Base-by-base conservation (phyloP, 1,284 basidiomycete species). In the Rhodotorula sp. region DNA sequence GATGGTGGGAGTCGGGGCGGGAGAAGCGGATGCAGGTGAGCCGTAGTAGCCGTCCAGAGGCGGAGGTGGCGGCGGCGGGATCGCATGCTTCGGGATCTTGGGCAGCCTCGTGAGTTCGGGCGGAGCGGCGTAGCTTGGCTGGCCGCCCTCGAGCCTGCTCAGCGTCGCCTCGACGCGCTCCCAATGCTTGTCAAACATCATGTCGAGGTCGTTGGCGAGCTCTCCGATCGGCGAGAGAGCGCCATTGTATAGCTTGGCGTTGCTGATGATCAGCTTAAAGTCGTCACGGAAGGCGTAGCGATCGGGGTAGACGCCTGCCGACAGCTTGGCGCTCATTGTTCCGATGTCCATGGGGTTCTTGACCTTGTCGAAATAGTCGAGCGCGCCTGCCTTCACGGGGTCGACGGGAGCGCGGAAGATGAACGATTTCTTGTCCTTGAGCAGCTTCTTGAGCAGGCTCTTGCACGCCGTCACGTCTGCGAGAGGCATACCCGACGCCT, bases 281-380 rank as follows among this genome's bases (percentile, higher is more conserved):
- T 99, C 95, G 26, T 85, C 83, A 76, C 89, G 88, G 79, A 98
- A 95, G 28, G 85, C 89, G 77, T 89, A 87, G 30, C 94, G 88
- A 76, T 91, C 87, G 70, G 87, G 85, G 82, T 98, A 99, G 59
- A 80, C 76, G 0, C 93, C 93, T 69, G 86, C 87, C 76, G 92
- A 88, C 31, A 99, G 82, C 80, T 96, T 98, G 64, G 90, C 90
- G 28, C 85, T 84, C 82, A 96, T 91, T 0, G 93, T 94, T 59
- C 88, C 88, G 20, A 99, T 83, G 79, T 99, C 95, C 92, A 99
- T 98, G 0, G 96, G 95, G 22, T 89, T 84, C 79, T 91, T 90
- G 81, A 99, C 90, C 67, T 95, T 82, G 62, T 90, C 87, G 76
- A 93, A 92, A 80, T 98, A 98, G 74, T 72, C 67, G 56, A 67